These are phyloP conservation scores for Millerago galiae DNA, from an alignment of 805 yeast species.

Conservation along the genomic window DNA sequence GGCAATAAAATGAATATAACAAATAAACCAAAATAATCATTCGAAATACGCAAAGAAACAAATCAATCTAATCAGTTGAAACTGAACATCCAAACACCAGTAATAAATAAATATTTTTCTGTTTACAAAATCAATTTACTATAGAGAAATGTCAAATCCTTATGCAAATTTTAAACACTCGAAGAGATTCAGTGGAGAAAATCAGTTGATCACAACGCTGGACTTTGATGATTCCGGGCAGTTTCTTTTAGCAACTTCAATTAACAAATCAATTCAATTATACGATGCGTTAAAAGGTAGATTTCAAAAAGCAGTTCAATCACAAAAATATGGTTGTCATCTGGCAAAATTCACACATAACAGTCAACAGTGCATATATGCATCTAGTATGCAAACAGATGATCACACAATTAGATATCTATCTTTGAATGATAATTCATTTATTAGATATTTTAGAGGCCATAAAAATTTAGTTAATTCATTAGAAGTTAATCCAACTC, in stretches of 20 bases:
- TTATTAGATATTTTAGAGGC: conserved; percentile 80
- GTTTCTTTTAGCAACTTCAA: conserved; percentile 66
- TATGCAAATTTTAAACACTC: conserved; percentile 29
- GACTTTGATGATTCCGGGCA: conserved; percentile 85
- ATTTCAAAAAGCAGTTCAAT: conserved; percentile 59
- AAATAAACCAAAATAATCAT: no score
- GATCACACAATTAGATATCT: conserved; percentile 73
- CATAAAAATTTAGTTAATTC: conserved; percentile 73
- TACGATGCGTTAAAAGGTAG: conserved; percentile 71
- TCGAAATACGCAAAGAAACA: no score
- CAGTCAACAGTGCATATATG: conserved; percentile 66
- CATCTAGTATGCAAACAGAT: conserved; percentile 64
- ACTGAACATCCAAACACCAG: conserved; percentile 4
- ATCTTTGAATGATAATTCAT: conserved; percentile 70
- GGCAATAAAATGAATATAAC: not conserved
- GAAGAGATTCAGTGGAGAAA: conserved; percentile 38
- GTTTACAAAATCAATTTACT: not conserved
- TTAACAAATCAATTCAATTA: conserved; percentile 76
- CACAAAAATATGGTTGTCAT: conserved; percentile 91
- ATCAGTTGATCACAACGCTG: conserved; percentile 50
- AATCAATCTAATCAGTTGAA: no score
- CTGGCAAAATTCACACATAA: conserved; percentile 78
- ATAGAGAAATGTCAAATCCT: not conserved
- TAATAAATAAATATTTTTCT: not conserved
- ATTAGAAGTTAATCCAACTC: conserved; percentile 66